Evolutionary conservation across 2,329 filamentous ascomycete species (phyloP).

Genomic region (Fusarium lyarnte): DNA sequence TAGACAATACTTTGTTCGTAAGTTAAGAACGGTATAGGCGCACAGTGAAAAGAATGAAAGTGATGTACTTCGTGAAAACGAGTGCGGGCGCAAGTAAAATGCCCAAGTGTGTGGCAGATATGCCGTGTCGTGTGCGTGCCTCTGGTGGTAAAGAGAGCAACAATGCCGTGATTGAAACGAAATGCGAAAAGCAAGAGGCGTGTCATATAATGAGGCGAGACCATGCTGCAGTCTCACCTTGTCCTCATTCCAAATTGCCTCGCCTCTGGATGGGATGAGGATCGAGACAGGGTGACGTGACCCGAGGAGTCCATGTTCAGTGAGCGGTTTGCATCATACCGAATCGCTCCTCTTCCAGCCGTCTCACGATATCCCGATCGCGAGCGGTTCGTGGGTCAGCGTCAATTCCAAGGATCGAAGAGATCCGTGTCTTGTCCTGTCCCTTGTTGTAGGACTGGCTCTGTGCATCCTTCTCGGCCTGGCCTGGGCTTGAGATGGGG

Average conservation of each 20-base stretch:
- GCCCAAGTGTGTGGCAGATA: constrained; percentile 28
- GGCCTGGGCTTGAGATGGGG: constrained; percentile 61
- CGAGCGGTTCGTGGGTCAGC: constrained; percentile 65
- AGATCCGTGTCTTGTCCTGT: constrained; percentile 69
- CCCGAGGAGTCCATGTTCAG: constrained; percentile 22
- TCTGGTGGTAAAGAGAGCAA: constrained; percentile 4
- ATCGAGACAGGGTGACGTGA: constrained; percentile 2
- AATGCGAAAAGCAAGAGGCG: constrained; percentile 32
- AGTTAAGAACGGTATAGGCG: constrained; percentile 25
- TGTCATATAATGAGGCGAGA: constrained; percentile 30
- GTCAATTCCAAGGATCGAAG: constrained; percentile 69
- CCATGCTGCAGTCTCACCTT: constrained; percentile 6
- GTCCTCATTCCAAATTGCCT: constrained; percentile 21
- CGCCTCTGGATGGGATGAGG: constrained; percentile 7
- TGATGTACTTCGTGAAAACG: constrained; percentile 28
- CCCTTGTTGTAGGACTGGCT: constrained; percentile 45
- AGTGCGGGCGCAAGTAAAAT: constrained; percentile 33
- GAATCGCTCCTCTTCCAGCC: constrained; percentile 62
- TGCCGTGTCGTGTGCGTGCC: constrained; percentile 26
- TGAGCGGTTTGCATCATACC: constrained; percentile 46
- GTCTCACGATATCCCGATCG: constrained; percentile 66
- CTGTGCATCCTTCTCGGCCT: constrained; percentile 54
- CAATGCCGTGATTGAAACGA: constrained; percentile 33
- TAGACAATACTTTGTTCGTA: constrained; percentile 43
- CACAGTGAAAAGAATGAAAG: constrained; percentile 36